Conservation (phyloP, 306 rosid genomes). For the Astragalus membranaceus region DNA sequence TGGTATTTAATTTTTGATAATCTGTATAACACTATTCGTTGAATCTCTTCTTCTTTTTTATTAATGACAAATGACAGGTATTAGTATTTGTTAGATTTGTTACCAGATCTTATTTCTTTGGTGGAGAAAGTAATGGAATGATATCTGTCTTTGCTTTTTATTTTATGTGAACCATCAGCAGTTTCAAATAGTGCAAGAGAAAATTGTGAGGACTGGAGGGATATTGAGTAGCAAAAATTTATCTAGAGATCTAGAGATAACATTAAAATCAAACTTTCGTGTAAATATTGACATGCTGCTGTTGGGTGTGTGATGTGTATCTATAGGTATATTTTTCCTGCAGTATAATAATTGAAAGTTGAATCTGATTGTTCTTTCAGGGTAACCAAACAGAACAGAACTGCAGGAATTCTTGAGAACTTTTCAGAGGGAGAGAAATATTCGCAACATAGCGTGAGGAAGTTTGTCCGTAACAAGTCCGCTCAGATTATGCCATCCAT, state of each 20-base stretch:
- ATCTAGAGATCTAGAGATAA: neutral
- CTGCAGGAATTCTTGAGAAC: conserved; percentile 90
- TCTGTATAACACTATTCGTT: neutral
- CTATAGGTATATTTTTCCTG: neutral
- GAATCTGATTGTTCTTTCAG: conserved; percentile 31
- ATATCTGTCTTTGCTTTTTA: neutral
- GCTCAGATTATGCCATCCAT: conserved; percentile 83
- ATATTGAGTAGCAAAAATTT: neutral
- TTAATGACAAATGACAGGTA: no score
- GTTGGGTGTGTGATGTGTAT: neutral
- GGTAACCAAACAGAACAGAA: conserved; percentile 73
- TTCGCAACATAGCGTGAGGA: conserved; percentile 42
- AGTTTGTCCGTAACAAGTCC: conserved; percentile 50
- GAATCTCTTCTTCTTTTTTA: neutral
- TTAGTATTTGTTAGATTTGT: no score
- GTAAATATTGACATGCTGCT: neutral
- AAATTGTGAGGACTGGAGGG: neutral
- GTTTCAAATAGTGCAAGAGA: neutral
- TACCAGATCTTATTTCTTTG: neutral
- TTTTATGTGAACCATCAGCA: no score
- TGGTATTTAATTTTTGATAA: neutral
- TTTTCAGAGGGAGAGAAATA: conserved; percentile 48
- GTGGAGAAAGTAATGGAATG: neutral
- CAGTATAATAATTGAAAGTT: neutral
- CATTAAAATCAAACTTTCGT: neutral